Base-by-base conservation (phyloP, 2,329 filamentous ascomycete species). In the Paraphaeosphaeria minitans region DNA sequence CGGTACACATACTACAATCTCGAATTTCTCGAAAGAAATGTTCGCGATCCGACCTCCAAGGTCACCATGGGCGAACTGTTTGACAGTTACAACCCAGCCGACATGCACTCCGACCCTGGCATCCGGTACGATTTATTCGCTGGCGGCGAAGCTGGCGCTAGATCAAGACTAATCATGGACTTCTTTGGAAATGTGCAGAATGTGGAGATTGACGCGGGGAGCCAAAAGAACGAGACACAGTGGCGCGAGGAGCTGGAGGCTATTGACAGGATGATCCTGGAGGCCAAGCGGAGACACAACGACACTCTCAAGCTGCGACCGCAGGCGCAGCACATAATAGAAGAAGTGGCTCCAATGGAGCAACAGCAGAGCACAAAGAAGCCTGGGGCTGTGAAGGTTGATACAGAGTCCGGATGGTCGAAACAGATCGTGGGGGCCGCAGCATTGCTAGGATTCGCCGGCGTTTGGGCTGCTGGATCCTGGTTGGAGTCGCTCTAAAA, bases 181-280 rank as follows among this genome's bases (percentile, higher is more conserved):
- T 99, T 99, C 79, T 98, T 99, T 64, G 95, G 95, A 24, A 99
- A 98, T 74, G 93, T 98, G 14, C 95, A 99, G 76, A 96, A 94
- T 67, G 93, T 99, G 3, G 95, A 98, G 78, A 87, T 98, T 3
- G 91, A 95, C 65, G 59, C 78, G 81, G 55, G 84, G 80, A 39
- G 75, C 71, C 35, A 76, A 69, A 55, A 78, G 71, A 77, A 78
- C 37, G 75, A 77, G 48, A 78, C 77, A 16, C 71, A 77, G 22
- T 81, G 85, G 77, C 80, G 80, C 61, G 89, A 93, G 66, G 93
- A 97, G 68, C 78, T 97, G 60, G 79, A 90, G 35, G 86, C 88
- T n/a, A 83, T 97, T 49, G 90, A 82, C 45, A 79, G 77, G 53
- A 79, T 88, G 66, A 83, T 86, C 33, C 77, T 91, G 85, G 70